Base-by-base conservation (phyloP, 768 basidiomycete species). In the Auriscalpium orientale region DNA sequence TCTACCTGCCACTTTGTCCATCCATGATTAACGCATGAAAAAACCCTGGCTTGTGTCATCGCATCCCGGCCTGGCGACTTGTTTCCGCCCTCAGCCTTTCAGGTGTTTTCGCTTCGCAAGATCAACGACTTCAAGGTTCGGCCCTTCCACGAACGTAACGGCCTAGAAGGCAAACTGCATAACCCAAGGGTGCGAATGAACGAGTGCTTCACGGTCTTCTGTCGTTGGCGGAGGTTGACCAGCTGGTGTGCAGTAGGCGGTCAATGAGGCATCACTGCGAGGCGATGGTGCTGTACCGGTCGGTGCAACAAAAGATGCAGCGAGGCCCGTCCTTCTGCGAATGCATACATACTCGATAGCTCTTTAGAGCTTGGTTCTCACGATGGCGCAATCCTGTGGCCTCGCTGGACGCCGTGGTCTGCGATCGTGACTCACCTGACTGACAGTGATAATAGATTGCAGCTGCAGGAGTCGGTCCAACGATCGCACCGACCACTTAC, bases 1-100 rank as follows among this genome's bases (percentile, higher is more conserved):
- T 61, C 12, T 15, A 53, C 52, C 52, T 53, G 52, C 12, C 3
- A n/a, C 8, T 46, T 45, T 9, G 10, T 53, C 52, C 13, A 33
- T 4, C 52, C 45, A 21, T 38, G 35, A 43, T 49, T 51, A n/a
- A 77, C 64, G 22, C 72, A 56, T 77, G 78, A 61, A 79, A 73
- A 65, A 79, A 79, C 3, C 70, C 69, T n/a, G 63, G 60, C 1
- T 63, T 64, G 36, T 59, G 58, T n/a, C 62, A 72, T 62, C 6
- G 69, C 70, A 49, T 68, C 65, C 18, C 65, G 65, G 13, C 46
- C 66, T 55, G 1, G 51, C 47, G 3, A 62, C 67, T 10, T 70
- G 64, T 21, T 21, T 56, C 65, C 4, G 57, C 65, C 1, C 66
- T 64, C n/a, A n/a, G 4, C 66, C 69, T 36, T 36, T 69, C 66